Evolutionary conservation across 2,329 filamentous ascomycete species (phyloP), one percentile per base, ranked within the genome.

Genomic region (Colletotrichum sidae): DNA sequence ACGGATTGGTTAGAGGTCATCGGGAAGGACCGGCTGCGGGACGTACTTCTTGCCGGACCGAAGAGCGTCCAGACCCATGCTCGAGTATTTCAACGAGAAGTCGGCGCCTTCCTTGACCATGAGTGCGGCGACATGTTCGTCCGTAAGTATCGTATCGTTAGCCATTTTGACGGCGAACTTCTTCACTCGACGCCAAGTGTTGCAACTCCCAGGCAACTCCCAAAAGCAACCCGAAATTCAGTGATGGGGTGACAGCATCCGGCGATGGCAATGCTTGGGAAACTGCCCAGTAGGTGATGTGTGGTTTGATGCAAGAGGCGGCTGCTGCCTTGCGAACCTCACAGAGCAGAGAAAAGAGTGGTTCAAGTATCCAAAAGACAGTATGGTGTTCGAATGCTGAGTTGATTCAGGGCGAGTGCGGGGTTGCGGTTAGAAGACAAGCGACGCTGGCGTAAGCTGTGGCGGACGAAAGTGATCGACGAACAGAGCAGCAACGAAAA

Each of bases 101-200:
- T 91, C 87, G 65, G 86, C 88, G 11, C 94, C 94, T 77, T 97
- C 94, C 70, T 91, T 88, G 55, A 89, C 87, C 41, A 98, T 83
- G n/a, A 97, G 81, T 52, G 86, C 85, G 13, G 93, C 93, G 68
- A 97, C 89, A 72, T 94, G 93, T 55, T 93, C 91, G 74, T 96
- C 92, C 17, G 88, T 89, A 51, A 90, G 76, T 33, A 86, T 74
- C n/a, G 83, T 80, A 69, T 86, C 79, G 57, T 81, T 80, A 10
- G 77, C 60, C 80, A 82, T 83, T 34, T n/a, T 45, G 35, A 3
- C n/a, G 2, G 13, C 12, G 12, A 11, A 10, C 8, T 8, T 50
- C 6, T 1, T 57, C 6, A 49, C 35, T 4, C 44, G 12, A 47
- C 45, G 34, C 8, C 55, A 3, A 33, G 42, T 41, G 6, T 25